Evolutionary conservation across 805 yeast species (phyloP).

Genomic region (Priceomyces melissophilus): DNA sequence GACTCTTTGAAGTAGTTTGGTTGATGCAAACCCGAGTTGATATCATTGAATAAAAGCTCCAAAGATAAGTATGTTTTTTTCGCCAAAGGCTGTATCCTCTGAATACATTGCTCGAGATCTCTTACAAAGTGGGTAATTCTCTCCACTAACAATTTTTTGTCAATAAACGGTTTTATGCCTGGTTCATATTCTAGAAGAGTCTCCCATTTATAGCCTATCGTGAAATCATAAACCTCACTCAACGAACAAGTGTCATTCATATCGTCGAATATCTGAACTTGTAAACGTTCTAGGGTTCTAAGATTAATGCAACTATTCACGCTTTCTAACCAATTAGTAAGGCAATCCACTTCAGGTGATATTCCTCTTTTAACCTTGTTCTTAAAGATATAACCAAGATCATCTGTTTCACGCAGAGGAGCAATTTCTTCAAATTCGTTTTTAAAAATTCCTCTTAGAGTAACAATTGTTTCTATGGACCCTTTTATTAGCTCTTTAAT

Average conservation of each 20-base stretch:
- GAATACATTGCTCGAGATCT: too few species aligned
- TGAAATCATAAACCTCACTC: conserved; percentile 51
- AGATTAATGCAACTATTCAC: conserved; percentile 42
- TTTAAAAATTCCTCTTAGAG: conserved; percentile 53
- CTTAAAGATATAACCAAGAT: conserved; percentile 23
- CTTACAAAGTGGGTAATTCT: too few species aligned
- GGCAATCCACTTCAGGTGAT: conserved; percentile 44
- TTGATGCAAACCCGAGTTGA: conserved; percentile 46
- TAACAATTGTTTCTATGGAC: conserved; percentile 57
- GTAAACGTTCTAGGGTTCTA: conserved; percentile 42
- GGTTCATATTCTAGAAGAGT: too few species aligned
- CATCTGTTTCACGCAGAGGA: conserved; percentile 32
- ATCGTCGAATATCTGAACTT: conserved; percentile 45
- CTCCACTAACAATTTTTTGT: too few species aligned
- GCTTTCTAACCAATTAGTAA: conserved; percentile 57
- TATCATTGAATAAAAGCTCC: conserved; percentile 48
- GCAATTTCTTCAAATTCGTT: conserved; percentile 49
- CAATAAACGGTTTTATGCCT: too few species aligned
- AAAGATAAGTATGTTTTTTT: conserved; percentile 43
- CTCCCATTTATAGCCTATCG: conserved; percentile 33
- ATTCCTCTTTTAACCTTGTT: conserved; percentile 47
- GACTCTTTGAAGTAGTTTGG: conserved; percentile 49
- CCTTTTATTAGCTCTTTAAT: conserved; percentile 48
- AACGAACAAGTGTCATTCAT: conserved; percentile 39
- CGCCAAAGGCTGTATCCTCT: conserved; percentile 28